Conservation (phyloP, 192 early-diverging fungal species). For the Podila epicladia region DNA sequence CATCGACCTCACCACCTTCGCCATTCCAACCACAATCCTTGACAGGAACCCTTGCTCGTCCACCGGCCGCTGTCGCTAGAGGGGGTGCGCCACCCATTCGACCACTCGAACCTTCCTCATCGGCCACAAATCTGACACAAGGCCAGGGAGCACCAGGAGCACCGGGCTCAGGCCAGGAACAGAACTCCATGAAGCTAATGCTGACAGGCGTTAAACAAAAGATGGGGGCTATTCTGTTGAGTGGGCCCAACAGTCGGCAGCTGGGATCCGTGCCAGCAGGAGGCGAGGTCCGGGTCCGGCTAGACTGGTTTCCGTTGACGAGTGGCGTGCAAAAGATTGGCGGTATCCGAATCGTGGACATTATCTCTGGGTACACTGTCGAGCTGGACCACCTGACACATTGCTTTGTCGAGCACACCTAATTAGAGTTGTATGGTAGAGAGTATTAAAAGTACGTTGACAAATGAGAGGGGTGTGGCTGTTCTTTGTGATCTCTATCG, state of each 20-base stretch:
- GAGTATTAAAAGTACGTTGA: neutral
- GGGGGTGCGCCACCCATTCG: conserved; percentile 20
- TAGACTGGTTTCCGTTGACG: conserved; percentile 86
- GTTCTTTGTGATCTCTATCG: too few species aligned
- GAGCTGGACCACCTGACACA: conserved; percentile 86
- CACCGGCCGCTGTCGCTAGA: conserved; percentile 37
- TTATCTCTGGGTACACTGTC: conserved; percentile 74
- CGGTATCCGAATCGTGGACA: conserved; percentile 79
- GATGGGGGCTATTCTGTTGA: conserved; percentile 79
- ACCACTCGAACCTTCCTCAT: conserved; percentile 4
- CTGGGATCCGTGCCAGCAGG: conserved; percentile 73
- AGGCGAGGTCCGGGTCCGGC: conserved; percentile 65
- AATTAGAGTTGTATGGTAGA: neutral
- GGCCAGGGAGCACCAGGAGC: neutral
- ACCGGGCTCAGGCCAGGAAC: conserved; percentile 15
- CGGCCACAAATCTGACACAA: conserved; percentile 12
- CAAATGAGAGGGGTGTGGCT: too few species aligned
- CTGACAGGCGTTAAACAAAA: conserved; percentile 76
- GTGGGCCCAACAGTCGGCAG: conserved; percentile 63
- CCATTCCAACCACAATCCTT: conserved; percentile 10
- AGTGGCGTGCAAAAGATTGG: conserved; percentile 88
- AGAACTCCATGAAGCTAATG: conserved; percentile 61
- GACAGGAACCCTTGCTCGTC: conserved; percentile 22
- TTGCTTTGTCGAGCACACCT: conserved; percentile 65
- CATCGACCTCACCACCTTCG: conserved; percentile 5